Base-by-base conservation (phyloP, 257 asterid species). In the Sherardia arvensis region DNA sequence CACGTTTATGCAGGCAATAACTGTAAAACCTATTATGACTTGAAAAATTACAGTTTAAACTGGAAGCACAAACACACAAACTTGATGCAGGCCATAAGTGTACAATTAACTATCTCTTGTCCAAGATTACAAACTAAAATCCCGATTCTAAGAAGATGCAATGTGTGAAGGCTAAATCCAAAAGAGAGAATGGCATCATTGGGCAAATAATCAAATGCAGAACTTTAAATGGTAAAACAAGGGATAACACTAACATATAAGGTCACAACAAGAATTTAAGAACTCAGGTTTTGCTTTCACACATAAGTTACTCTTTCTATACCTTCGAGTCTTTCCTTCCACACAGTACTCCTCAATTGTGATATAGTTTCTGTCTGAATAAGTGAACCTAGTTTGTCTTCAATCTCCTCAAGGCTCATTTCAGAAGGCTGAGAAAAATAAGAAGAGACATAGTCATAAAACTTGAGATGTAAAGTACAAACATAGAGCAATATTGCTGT, bases 261-360 rank as follows among this genome's bases (percentile, higher is more conserved):
- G 11, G 54, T n/a, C 20, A 65, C 32, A 25, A 20, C 33, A 8
- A 18, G 0, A 22, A 25, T 28, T 22, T 40, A 1, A 25, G n/a
- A 29, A 33, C 9, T 28, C 10, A 22, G 25, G 48, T 7, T 9
- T 40, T 62, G 33, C 53, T 62, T 43, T 60, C 21, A 0, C 17
- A 57, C 20, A 30, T 36, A 43, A 14, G 17, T 14, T 4, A 3
- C 6, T 43, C 20, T 43, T 14, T 43, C 49, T 43, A 20, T 43
- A 93, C 99, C 99, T 90, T 90, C 99, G 58, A 90, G 96, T 69
- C 97, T 80, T 84, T 93, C 99, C 86, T 93, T 93, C 99, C 99
- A 93, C 61, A 84, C 91, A 67, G 95, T 79, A 78, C 97, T 90
- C 77, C 90, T 93, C 74, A 93, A 71, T 75, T 76, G 97, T 59